Evolutionary conservation across 352 stramenopile genomes (phyloP), one percentile per base, ranked within the genome.

Genomic region (Phytophthora palmivora): DNA sequence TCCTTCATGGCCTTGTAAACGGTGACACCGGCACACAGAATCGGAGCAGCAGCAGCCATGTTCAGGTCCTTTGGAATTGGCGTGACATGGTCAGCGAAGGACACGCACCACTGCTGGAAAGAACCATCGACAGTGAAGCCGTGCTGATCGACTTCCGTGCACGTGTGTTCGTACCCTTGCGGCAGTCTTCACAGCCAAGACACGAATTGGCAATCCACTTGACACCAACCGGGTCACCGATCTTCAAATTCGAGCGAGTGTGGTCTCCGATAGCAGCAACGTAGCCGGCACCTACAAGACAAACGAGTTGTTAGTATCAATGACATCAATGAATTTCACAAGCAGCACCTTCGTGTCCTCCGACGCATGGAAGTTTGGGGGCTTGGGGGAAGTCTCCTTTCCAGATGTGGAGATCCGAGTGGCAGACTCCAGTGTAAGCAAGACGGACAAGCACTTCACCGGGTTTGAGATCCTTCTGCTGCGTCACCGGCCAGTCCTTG

Each of bases 1-100:
- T 87, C 70, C 63, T 80, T 83, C 38, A 96, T 57, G 1, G 89
- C 86, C 47, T 82, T 91, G 64, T 92, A 97, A 3, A 81, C 81
- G 0, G 91, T 97, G 41, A 97, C 82, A 24, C 91, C 91, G 8
- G 89, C 88, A 59, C 91, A 97, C 26, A 97, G 63, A 4, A 97
- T 73, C 0, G 86, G 75, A 32, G 78, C 87, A 2, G 79, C 80
- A 2, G 56, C 68, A 16, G 71, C 51, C 28, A 87, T 63, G 4
- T 63, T 46, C n/a, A 96, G 53, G 33, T 76, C 72, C 8, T 67
- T 64, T 9, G 87, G 87, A 57, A 96, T 82, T n/a, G 82, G 76
- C 6, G 86, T 87, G 48, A 96, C 87, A 42, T 77, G 69, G 15
- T 89, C 67, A 0, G 70, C 58, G 51, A 88, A 97, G 10, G 84